Evolutionary conservation across 495 filamentous ascomycete genomes (phyloP).

Genomic region (Tuber brumale): DNA sequence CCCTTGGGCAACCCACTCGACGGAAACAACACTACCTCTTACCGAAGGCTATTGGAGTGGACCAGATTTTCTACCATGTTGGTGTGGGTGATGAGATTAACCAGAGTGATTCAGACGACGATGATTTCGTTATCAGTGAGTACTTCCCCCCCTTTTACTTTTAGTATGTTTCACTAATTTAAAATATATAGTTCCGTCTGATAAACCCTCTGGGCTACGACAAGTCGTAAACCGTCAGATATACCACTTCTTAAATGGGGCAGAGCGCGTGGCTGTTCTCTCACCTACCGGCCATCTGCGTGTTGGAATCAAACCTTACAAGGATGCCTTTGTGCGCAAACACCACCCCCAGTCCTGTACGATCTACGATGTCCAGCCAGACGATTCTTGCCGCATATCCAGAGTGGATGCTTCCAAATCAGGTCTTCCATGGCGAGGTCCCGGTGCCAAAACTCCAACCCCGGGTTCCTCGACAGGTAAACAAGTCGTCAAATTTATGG

Average conservation of each 20-base stretch:
- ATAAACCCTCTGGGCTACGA: constrained; percentile 14
- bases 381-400: constrained; percentile 11
- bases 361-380: constrained; percentile 18
- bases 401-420: constrained; percentile 12
- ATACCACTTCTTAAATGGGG: constrained; percentile 17
- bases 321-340: constrained; percentile 23
- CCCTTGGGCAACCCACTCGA: background rate
- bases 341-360: constrained; percentile 36
- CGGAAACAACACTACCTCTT: constrained; percentile 11
- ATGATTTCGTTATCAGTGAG: background rate
- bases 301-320: constrained; percentile 31
- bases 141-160: constrained; percentile 4
- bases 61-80: constrained; percentile 23
- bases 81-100: constrained; percentile 9
- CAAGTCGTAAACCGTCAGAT: constrained; percentile 33
- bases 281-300: constrained; percentile 25
- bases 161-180: constrained; percentile 6
- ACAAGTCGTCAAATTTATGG: constrained; percentile 24
- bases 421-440: constrained; percentile 14
- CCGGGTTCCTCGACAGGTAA: constrained; percentile 14
- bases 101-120: background rate
- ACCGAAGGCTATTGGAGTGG: constrained; percentile 7
- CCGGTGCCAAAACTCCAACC: background rate
- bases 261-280: background rate
- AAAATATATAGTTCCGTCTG: constrained; percentile 8